These are phyloP conservation scores for Bryoglossum gracile DNA, from an alignment of 495 filamentous ascomycete species.

Conservation along the genomic window DNA sequence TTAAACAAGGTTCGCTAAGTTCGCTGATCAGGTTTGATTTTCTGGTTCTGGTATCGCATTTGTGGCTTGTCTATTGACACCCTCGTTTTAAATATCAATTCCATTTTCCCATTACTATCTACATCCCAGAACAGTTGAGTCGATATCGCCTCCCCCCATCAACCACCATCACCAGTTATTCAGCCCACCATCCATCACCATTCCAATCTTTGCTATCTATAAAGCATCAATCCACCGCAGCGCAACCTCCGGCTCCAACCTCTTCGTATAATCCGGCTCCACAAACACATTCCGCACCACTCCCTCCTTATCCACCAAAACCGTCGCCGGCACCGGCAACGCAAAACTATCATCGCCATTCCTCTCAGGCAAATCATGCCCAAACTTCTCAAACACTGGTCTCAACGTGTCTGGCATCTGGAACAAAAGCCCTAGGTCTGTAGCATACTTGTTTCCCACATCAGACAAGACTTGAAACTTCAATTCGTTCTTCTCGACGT, in stretches of 20 bases:
- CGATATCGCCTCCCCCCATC: no score
- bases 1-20: no score
- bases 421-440: slow-evolving; percentile 30
- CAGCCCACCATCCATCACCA: no score
- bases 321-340: slow-evolving; percentile 30
- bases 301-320: slow-evolving; percentile 30
- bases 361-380: slow-evolving; percentile 17
- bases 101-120: no score
- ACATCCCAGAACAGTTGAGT: no score
- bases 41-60: no score
- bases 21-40: no score
- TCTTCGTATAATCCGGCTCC: slow-evolving; percentile 29
- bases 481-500: slow-evolving; percentile 29
- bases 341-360: slow-evolving; percentile 30
- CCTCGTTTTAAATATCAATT: no score
- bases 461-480: slow-evolving; percentile 36
- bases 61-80: no score
- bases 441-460: slow-evolving; percentile 30
- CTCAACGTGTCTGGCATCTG: slow-evolving; percentile 23
- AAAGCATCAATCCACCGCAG: slow-evolving; percentile 30
- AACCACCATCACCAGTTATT: no score
- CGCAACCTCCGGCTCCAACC: slow-evolving; percentile 28
- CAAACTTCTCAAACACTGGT: slow-evolving; percentile 22
- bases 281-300: slow-evolving; percentile 29
- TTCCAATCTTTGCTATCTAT: slow-evolving; percentile 1